Conservation (phyloP, 352 stramenopile genomes). For the Globisporangium polare region DNA sequence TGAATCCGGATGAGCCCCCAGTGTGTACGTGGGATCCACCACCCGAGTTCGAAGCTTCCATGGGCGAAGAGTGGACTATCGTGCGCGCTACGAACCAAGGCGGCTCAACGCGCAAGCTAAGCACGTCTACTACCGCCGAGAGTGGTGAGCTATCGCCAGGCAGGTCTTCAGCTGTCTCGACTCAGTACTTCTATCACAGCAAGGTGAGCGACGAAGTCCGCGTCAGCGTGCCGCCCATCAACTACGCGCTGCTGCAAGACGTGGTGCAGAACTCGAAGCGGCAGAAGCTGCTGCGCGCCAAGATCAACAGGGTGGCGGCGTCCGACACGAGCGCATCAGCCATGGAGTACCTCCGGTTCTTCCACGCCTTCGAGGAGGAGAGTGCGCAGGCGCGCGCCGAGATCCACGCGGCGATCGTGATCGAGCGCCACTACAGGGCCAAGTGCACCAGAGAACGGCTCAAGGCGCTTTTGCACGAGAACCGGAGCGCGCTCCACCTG, state of each 20-base stretch:
- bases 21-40: slow-evolving; percentile 56
- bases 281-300: slow-evolving; percentile 50
- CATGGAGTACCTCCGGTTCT: slow-evolving; percentile 77
- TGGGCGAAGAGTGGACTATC: slow-evolving; percentile 59
- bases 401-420: slow-evolving; percentile 42
- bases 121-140: neutral
- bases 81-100: slow-evolving; percentile 21
- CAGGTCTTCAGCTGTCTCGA: neutral
- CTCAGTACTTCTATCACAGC: slow-evolving; percentile 68
- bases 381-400: slow-evolving; percentile 45
- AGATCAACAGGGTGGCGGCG: slow-evolving; percentile 45
- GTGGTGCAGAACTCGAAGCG: slow-evolving; percentile 69
- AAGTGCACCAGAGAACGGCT: slow-evolving; percentile 38
- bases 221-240: slow-evolving; percentile 38
- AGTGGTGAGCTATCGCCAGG: slow-evolving; percentile 6
- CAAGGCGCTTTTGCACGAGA: slow-evolving; percentile 47
- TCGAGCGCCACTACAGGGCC: slow-evolving; percentile 63
- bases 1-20: slow-evolving; percentile 5
- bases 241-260: slow-evolving; percentile 61
- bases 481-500: slow-evolving; percentile 48
- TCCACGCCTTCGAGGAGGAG: slow-evolving; percentile 58
- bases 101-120: slow-evolving; percentile 7
- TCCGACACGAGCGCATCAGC: slow-evolving; percentile 35
- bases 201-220: slow-evolving; percentile 49
- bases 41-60: slow-evolving; percentile 63